These are phyloP conservation scores for Kitagawia praeruptora DNA, from an alignment of 129 eudicot genomes.

Conservation along the genomic window DNA sequence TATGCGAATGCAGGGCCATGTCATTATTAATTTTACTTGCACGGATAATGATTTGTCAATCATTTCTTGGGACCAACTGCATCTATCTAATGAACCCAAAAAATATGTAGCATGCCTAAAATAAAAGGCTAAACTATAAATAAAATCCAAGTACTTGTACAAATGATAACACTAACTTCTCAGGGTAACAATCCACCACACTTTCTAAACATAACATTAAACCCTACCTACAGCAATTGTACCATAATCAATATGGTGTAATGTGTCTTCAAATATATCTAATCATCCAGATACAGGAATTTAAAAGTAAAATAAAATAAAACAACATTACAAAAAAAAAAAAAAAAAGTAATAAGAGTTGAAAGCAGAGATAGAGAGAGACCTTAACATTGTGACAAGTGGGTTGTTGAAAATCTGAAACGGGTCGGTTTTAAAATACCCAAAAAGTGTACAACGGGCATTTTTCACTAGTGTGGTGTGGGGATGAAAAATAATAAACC, in stretches of 20 bases:
- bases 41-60: too few relatives aligned
- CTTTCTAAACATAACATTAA: neutral
- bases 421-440: neutral
- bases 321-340: too few relatives aligned
- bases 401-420: neutral
- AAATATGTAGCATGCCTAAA: neutral
- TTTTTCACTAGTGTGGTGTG: neutral
- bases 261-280: too few relatives aligned
- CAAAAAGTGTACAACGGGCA: neutral
- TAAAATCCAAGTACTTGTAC: neutral
- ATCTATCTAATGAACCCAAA: too few relatives aligned
- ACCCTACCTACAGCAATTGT: neutral
- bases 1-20: too few relatives aligned
- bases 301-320: too few relatives aligned
- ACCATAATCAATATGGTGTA: too few relatives aligned
- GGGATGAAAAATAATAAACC: neutral
- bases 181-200: neutral
- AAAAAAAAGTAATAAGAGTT: too few relatives aligned
- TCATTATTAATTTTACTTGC: too few relatives aligned
- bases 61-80: too few relatives aligned
- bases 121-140: neutral
- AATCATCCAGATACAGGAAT: neutral
- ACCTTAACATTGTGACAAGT: neutral
- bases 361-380: neutral
- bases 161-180: neutral